Conservation (phyloP, 2,329 filamentous ascomycete species). For the Bertia moriformis region DNA sequence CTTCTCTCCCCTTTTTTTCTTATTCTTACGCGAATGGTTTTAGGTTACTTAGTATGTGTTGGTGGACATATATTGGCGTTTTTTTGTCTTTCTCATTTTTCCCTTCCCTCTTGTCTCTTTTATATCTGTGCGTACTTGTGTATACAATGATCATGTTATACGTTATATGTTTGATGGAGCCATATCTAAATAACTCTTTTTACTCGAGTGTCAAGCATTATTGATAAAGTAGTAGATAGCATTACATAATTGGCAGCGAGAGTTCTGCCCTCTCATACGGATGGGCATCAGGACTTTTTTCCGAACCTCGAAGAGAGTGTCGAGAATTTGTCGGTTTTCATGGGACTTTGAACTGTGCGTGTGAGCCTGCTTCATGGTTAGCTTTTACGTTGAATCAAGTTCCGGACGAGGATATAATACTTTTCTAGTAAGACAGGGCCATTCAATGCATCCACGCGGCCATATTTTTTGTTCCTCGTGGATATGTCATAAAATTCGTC, state of each 20-base stretch:
- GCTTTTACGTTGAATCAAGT: too few relatives aligned
- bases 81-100: neutral
- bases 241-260: too few relatives aligned
- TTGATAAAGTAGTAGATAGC: too few relatives aligned
- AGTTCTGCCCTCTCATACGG: too few relatives aligned
- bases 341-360: slow-evolving; percentile 36
- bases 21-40: too few relatives aligned
- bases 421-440: slow-evolving; percentile 86
- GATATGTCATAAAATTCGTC: slow-evolving; percentile 94
- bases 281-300: neutral
- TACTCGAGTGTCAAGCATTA: too few relatives aligned
- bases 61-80: neutral
- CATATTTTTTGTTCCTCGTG: slow-evolving; percentile 81
- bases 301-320: neutral
- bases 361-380: slow-evolving; percentile 37
- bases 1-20: too few relatives aligned
- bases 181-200: too few relatives aligned
- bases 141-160: too few relatives aligned
- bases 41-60: neutral
- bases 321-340: slow-evolving; percentile 28
- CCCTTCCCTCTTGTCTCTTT: neutral
- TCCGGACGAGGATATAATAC: too few relatives aligned
- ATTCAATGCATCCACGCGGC: slow-evolving; percentile 79
- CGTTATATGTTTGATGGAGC: too few relatives aligned
- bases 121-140: too few relatives aligned